Evolutionary conservation across 345 rosid species (phyloP).

Genomic region (Trapa incisa): DNA sequence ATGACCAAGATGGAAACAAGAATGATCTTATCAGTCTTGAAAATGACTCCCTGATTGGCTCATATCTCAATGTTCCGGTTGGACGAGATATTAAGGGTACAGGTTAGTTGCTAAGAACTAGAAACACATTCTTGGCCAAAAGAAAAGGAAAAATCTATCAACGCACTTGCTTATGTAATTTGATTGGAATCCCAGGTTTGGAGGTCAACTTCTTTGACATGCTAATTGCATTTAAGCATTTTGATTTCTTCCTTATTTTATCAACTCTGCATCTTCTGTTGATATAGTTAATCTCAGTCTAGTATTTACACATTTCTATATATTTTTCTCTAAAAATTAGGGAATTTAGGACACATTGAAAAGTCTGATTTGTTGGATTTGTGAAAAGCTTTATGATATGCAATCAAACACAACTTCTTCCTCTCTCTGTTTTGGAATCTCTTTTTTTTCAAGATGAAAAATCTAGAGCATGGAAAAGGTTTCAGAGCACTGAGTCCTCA

Average conservation of each 20-base stretch:
- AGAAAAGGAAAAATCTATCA: no score
- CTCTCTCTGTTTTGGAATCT: not conserved
- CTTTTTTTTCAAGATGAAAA: no score
- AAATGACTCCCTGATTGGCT: conserved; percentile 62
- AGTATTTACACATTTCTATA: not conserved
- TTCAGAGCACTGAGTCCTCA: not conserved
- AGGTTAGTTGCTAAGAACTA: conserved; percentile 30
- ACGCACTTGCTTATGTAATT: not conserved
- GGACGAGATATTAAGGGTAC: conserved; percentile 84
- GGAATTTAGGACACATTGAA: not conserved
- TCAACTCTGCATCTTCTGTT: not conserved
- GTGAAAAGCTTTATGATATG: not conserved
- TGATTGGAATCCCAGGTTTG: not conserved
- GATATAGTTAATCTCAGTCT: not conserved
- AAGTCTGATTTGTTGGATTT: not conserved
- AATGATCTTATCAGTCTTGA: conserved; percentile 45
- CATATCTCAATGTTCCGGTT: conserved; percentile 79
- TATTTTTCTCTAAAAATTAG: not conserved
- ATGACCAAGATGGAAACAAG: conserved; percentile 56
- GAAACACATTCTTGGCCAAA: not conserved
- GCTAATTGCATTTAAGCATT: not conserved
- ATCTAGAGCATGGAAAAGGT: not conserved
- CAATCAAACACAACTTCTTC: not conserved
- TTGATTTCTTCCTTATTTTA: not conserved
- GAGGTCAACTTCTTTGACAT: not conserved